Base-by-base conservation (phyloP, 441 rosid species). In the Gossypium trilobum region DNA sequence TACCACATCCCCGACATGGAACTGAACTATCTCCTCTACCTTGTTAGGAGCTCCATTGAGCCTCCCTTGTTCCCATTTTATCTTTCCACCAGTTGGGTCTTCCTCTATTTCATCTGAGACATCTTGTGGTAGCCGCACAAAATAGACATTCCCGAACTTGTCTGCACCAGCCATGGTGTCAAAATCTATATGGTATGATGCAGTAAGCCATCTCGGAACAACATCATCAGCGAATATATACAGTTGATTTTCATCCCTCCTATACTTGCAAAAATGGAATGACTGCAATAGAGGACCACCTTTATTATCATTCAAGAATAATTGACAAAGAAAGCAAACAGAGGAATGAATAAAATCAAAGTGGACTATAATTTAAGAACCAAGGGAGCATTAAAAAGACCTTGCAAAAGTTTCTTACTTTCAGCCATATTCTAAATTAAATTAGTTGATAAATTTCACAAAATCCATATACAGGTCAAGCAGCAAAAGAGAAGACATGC, bases 31-130 rank as follows among this genome's bases (percentile, higher is more conserved):
- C 85, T 92, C 97, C 79, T 90, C 99, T 61, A 92, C 82, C 85
- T 94, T 94, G 87, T 92, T 88, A 1, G 97, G 96, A 22, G 99
- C 97, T 80, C 99, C 97, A 65, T 94, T 92, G 51, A 92, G 91
- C 82, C 83, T 94, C 74, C 99, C 97, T 74, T 92, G 97, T 84
- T 92, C 99, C 99, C 99, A 94, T 75, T 94, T 94, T 78, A 94
- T 90, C 82, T 89, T 94, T 74, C 97, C 95, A 22, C 97, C 97
- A 11, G 97, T 92, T 16, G 98, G 97, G 82, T 92, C 98, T 79
- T 94, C 98, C 78, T 94, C 97, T 60, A 91, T 88, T 83, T 94
- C 97, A 76, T 92, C 97, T 2, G 97, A 94, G 62, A 92, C 89
- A 77, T 94, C 97, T 83, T 94, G 98, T 2, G 97, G 89, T 60